A percentile compares a stretch with the other conserved stretches of the same genome.
These are phyloP conservation scores for Candida pseudoviswanathii DNA, from an alignment of 1,139 yeast species.

Conservation along the genomic window DNA sequence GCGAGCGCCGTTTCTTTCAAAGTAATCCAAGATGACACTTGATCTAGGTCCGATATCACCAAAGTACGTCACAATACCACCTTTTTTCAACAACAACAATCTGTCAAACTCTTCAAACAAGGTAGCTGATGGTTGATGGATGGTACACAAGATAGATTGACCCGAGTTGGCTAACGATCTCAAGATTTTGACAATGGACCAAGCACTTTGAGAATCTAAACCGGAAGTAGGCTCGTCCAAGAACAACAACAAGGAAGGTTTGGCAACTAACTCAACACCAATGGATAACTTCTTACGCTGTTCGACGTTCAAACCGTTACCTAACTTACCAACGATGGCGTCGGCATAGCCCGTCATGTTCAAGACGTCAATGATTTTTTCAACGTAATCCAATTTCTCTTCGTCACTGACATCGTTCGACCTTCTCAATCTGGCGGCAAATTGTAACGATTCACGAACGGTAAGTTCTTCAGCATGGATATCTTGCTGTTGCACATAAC, in stretches of 20 bases:
- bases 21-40: slow-evolving; percentile 60
- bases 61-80: slow-evolving; percentile 79
- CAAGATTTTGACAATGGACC: slow-evolving; percentile 80
- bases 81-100: slow-evolving; percentile 66
- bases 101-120: slow-evolving; percentile 79
- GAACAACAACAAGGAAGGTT: slow-evolving; percentile 77
- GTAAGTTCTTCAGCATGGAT: slow-evolving; percentile 59
- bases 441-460: slow-evolving; percentile 61
- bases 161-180: slow-evolving; percentile 76
- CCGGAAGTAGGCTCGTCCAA: slow-evolving; percentile 95
- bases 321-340: slow-evolving; percentile 58
- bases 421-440: slow-evolving; percentile 64
- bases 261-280: slow-evolving; percentile 87
- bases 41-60: slow-evolving; percentile 77
- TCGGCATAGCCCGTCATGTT: slow-evolving; percentile 67
- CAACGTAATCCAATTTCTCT: slow-evolving; percentile 56
- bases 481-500: slow-evolving; percentile 69
- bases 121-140: slow-evolving; percentile 83
- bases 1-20: slow-evolving; percentile 70
- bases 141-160: slow-evolving; percentile 81
- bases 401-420: slow-evolving; percentile 37
- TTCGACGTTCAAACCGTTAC: slow-evolving; percentile 65
- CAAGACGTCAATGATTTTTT: slow-evolving; percentile 53
- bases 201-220: slow-evolving; percentile 88
- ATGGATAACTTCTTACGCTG: slow-evolving; percentile 67